Conservation (phyloP, 306 rosid species). For the Vigna mungo region DNA sequence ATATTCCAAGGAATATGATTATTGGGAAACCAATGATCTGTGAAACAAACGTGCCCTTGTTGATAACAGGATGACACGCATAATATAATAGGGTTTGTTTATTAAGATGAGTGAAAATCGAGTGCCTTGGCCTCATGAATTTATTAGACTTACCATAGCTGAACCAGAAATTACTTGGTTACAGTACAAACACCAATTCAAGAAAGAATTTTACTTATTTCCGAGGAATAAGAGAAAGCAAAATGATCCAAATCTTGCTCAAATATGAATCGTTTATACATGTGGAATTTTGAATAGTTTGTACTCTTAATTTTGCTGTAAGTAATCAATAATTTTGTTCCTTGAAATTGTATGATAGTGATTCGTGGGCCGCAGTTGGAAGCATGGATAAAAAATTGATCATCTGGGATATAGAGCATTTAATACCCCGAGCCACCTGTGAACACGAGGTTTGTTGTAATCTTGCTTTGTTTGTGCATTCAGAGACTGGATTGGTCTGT, state of each 20-base stretch:
- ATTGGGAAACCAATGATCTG: no score
- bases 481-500: slow-evolving; percentile 8
- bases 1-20: no score
- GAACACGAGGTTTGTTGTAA: slow-evolving; percentile 78
- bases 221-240: slow-evolving; percentile 8
- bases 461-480: slow-evolving; percentile 36
- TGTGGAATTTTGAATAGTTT: slow-evolving; percentile 12
- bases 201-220: slow-evolving; percentile 16
- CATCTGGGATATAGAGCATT: slow-evolving; percentile 86
- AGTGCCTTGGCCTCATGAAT: slow-evolving; percentile 1
- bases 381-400: slow-evolving; percentile 77
- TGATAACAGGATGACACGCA: slow-evolving; percentile 1
- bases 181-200: neutral
- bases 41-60: neutral
- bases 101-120: neutral
- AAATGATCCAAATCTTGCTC: slow-evolving; percentile 16
- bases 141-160: slow-evolving; percentile 6
- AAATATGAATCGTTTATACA: neutral
- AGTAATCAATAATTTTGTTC: slow-evolving; percentile 21
- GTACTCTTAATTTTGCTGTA: slow-evolving; percentile 12
- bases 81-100: neutral
- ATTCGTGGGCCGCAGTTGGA: slow-evolving; percentile 83
- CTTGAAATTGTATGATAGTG: slow-evolving; percentile 55
- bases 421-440: slow-evolving; percentile 64
- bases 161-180: neutral